These are phyloP conservation scores for Ceriops decandra DNA, from an alignment of 345 rosid species.

Conservation along the genomic window DNA sequence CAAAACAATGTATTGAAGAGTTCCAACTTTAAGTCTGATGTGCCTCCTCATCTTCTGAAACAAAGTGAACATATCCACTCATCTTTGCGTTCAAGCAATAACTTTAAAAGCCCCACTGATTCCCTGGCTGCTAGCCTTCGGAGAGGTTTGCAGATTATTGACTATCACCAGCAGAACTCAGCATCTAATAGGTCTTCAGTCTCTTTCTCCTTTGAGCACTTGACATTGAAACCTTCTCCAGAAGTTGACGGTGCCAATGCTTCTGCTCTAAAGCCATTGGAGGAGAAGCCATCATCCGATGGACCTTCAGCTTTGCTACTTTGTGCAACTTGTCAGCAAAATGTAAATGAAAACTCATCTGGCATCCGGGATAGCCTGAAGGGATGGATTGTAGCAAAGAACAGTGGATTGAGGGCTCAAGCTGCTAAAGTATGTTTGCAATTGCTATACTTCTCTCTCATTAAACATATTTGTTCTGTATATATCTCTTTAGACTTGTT, in stretches of 20 bases:
- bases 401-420: conserved; percentile 2
- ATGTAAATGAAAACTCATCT: conserved; percentile 30
- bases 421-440: conserved; percentile 25
- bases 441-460: not conserved
- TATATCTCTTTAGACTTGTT: not conserved
- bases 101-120: conserved; percentile 64
- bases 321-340: conserved; percentile 67
- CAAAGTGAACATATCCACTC: conserved; percentile 58
- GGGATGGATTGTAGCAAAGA: conserved; percentile 33
- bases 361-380: conserved; percentile 55
- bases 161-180: conserved; percentile 53
- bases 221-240: conserved; percentile 55
- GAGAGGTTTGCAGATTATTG: conserved; percentile 86
- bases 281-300: conserved; percentile 31
- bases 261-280: conserved; percentile 41
- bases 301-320: conserved; percentile 36
- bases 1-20: conserved; percentile 47
- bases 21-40: conserved; percentile 28
- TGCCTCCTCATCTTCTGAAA: conserved; percentile 30
- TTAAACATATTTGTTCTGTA: too few relatives aligned
- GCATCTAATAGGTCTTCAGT: conserved; percentile 57
- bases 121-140: conserved; percentile 91
- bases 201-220: conserved; percentile 73
- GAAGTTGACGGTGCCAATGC: conserved; percentile 47
- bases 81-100: conserved; percentile 72